Evolutionary conservation across 805 yeast species (phyloP), one percentile per base, ranked within the genome.

Genomic region (Ogataea corticis): DNA sequence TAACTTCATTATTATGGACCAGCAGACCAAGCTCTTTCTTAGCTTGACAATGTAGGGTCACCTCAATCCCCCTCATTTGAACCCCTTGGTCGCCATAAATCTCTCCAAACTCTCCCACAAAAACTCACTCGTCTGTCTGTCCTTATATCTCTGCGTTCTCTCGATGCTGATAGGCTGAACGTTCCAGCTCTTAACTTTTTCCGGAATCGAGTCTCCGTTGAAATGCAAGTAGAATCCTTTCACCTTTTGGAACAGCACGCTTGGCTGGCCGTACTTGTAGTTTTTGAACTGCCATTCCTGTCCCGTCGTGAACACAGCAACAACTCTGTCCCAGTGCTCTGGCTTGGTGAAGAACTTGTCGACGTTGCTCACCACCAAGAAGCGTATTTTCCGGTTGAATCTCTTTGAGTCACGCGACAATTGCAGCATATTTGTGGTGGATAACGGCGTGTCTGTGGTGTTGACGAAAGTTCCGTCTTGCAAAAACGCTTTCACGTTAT

Each of bases 251-350:
- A 94, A 94, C 52, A 94, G 72, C 35, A 72, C 72, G 48, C 85
- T 81, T 2, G 99, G 97, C 44, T 83, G 80, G 32, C 81, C 75
- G 81, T 90, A 85, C 62, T 85, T 86, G 67, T 92, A 94, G 57
- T 82, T 80, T 60, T 87, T 80, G 69, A 94, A 88, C 69, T 94
- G 99, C 99, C 99, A 94, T 44, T 83, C 75, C 69, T 94, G 99
- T 11, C 99, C 99, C 10, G 97, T 92, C 14, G 97, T 92, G 70
- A 94, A 85, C 31, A 94, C 87, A 0, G 96, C 97, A 39, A 92
- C 87, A 1, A 94, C 97, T 48, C 99, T 78, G 61, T 89, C 96
- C 99, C 99, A 94, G 68, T 94, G 89, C 64, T 94, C 98, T 3
- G 96, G 96, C 63, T 91, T 92, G 18, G 87, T 83, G 70, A 87